Percentiles rank a stretch among this genome's conserved stretches.
phyloP scores from a whole-genome alignment of 495 filamentous ascomycete genomes.

The Penicillium psychrofluorescens region DNA sequence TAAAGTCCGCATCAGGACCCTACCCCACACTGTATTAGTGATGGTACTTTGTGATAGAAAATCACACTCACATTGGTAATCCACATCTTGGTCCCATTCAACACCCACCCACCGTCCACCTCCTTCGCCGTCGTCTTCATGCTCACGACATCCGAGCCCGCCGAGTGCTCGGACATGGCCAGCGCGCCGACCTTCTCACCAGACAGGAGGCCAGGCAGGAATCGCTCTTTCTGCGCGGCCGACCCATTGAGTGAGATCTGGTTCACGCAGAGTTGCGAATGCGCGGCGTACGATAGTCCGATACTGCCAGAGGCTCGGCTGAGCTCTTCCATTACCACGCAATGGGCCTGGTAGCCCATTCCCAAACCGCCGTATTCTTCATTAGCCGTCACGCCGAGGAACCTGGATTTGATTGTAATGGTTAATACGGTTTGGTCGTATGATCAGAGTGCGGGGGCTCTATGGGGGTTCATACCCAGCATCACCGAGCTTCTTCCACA shows the following conservation, averaged over 20 bases:
- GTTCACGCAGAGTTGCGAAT: slow-evolving; percentile 95
- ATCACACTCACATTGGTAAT: slow-evolving; percentile 71
- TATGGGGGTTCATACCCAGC: slow-evolving; percentile 48
- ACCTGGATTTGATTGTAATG: slow-evolving; percentile 28
- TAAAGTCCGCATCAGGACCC: slow-evolving; percentile 84
- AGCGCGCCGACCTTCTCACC: slow-evolving; percentile 82
- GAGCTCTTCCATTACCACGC: slow-evolving; percentile 90
- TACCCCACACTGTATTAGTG: slow-evolving; percentile 12
- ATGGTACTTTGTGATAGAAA: background rate
- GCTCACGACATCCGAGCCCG: slow-evolving; percentile 88
- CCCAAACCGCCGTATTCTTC: slow-evolving; percentile 87
- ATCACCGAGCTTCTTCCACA: slow-evolving; percentile 91
- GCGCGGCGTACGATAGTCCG: slow-evolving; percentile 87
- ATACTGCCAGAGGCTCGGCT: slow-evolving; percentile 68
- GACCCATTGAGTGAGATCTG: slow-evolving; percentile 91
- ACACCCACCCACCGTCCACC: slow-evolving; percentile 76
- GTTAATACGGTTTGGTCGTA: too few relatives aligned
- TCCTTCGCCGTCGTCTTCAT: slow-evolving; percentile 82
- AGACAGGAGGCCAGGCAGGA: slow-evolving; percentile 73
- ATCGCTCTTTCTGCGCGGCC: slow-evolving; percentile 66
- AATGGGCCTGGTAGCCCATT: slow-evolving; percentile 97
- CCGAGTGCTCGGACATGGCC: slow-evolving; percentile 90
- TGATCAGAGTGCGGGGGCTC: too few relatives aligned
- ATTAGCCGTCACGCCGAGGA: slow-evolving; percentile 90
- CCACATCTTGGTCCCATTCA: slow-evolving; percentile 98